Conservation (phyloP, 2,329 filamentous ascomycete genomes). For the Hymenoscyphus albidus region DNA sequence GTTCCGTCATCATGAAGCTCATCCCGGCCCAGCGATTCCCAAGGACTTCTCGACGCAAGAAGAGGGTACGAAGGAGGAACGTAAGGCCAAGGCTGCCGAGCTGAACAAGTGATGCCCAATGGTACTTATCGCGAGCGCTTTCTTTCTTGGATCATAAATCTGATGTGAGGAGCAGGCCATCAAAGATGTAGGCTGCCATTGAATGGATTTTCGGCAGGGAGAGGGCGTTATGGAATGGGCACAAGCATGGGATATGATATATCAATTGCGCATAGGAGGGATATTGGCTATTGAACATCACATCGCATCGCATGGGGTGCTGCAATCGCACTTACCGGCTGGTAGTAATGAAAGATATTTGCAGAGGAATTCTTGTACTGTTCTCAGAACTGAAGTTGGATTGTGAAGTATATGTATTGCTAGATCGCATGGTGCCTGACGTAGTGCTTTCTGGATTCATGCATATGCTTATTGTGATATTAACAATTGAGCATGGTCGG, state of each 20-base stretch:
- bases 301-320: not conserved
- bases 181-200: constrained; percentile 7
- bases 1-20: constrained; percentile 50
- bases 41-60: constrained; percentile 49
- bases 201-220: not conserved
- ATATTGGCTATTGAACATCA: not conserved
- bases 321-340: not conserved
- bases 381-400: not conserved
- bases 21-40: constrained; percentile 55
- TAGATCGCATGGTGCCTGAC: too few relatives aligned
- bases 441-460: too few relatives aligned
- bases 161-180: constrained; percentile 4
- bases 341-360: not conserved
- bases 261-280: not conserved
- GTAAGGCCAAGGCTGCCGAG: constrained; percentile 59
- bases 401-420: not conserved
- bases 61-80: constrained; percentile 66
- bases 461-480: too few relatives aligned
- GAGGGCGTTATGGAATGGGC: not conserved
- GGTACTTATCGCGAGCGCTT: constrained; percentile 21
- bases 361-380: not conserved
- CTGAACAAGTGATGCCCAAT: constrained; percentile 53
- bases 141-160: not conserved
- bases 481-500: not conserved
- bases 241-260: not conserved